Conservation (phyloP, 2,329 filamentous ascomycete genomes). For the Aspergillus sp. region DNA sequence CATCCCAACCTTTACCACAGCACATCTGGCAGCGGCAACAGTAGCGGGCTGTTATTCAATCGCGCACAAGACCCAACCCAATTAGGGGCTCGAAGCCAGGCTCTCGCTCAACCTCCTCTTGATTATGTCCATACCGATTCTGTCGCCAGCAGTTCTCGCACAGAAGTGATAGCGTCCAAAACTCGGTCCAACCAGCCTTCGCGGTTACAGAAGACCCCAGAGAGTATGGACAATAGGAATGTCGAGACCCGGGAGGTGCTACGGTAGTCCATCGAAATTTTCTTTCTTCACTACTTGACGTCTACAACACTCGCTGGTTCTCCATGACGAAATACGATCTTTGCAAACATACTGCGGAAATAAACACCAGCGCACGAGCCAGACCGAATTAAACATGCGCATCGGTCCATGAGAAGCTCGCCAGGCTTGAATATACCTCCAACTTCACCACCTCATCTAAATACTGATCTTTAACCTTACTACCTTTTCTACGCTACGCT, state of each 20-base stretch:
- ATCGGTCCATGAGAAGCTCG: background rate
- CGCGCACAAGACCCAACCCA: constrained; percentile 11
- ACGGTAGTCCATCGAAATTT: constrained; percentile 3
- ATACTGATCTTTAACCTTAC: no score
- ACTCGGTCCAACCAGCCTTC: constrained; percentile 10
- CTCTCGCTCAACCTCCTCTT: constrained; percentile 5
- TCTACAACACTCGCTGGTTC: background rate
- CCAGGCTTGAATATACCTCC: no score
- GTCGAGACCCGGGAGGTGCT: constrained; percentile 23
- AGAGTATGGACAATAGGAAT: constrained; percentile 10
- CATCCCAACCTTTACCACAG: constrained; percentile 29
- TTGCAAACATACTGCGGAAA: no score
- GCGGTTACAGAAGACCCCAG: constrained; percentile 18
- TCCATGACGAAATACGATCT: background rate
- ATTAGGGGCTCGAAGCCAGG: background rate
- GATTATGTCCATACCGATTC: constrained; percentile 15
- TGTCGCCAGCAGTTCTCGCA: constrained; percentile 24
- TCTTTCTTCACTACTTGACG: background rate
- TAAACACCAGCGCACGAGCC: no score
- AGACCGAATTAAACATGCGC: no score
- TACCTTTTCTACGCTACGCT: background rate
- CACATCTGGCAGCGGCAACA: constrained; percentile 14
- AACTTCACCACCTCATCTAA: no score
- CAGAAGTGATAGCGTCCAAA: constrained; percentile 15
- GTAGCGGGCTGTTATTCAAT: constrained; percentile 15